Conservation (phyloP, 2,329 filamentous ascomycete species). For the Pseudogymnoascus sp. region DNA sequence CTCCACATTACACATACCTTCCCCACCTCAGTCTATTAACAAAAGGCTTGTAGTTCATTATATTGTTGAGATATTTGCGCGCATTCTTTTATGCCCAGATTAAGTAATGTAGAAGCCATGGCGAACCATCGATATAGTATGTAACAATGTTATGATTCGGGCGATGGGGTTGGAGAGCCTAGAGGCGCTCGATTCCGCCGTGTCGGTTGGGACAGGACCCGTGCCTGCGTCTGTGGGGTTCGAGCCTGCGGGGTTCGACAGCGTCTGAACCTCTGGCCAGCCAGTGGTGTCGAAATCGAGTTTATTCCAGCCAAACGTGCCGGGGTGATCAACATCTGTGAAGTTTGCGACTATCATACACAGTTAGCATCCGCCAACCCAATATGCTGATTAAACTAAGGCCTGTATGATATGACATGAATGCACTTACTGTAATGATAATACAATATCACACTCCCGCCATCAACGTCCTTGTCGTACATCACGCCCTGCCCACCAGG, state of each 20-base stretch:
- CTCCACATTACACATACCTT: neutral
- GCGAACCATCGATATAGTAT: neutral
- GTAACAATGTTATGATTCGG: neutral
- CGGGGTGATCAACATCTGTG: neutral
- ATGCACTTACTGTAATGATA: neutral
- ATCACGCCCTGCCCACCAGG: constrained; percentile 42
- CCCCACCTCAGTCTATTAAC: neutral
- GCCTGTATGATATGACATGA: neutral
- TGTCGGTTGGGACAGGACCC: neutral
- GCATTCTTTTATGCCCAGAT: neutral
- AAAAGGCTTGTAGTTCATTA: neutral
- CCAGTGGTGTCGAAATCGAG: neutral
- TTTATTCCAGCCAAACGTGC: neutral
- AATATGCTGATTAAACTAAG: neutral
- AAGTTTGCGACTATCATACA: neutral
- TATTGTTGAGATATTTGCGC: too few species aligned
- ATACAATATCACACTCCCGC: neutral
- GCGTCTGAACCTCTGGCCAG: neutral
- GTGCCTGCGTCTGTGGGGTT: neutral
- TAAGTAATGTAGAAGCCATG: neutral
- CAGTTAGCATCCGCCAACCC: neutral
- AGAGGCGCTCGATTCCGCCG: neutral
- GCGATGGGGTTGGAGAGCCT: neutral
- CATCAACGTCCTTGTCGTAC: neutral
- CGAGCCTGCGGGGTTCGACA: neutral